A percentile compares a stretch with the other conserved stretches of the same genome.
Evolutionary conservation across 306 rosid species (phyloP).

Genomic region (Herpetospermum pedunculosum): DNA sequence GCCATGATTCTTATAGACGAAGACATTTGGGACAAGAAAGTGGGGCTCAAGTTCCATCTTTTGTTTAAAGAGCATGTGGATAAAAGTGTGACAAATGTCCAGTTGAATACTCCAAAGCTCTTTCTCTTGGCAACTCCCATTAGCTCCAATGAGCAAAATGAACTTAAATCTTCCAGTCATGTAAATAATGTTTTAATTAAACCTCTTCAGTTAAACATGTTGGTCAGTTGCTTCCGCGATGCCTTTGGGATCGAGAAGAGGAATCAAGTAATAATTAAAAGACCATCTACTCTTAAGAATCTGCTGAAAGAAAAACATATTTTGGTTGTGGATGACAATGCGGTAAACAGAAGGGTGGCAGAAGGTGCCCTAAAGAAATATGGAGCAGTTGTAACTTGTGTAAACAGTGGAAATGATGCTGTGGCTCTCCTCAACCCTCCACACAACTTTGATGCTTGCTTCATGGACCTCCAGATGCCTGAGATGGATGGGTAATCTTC

Average conservation of each 20-base stretch:
- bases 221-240: slow-evolving; percentile 50
- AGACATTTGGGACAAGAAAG: slow-evolving; percentile 68
- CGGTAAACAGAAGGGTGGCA: slow-evolving; percentile 82
- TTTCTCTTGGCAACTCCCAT: slow-evolving; percentile 50
- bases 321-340: slow-evolving; percentile 91
- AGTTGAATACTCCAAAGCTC: slow-evolving; percentile 39
- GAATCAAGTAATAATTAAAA: slow-evolving; percentile 31
- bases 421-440: slow-evolving; percentile 60
- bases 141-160: slow-evolving; percentile 28
- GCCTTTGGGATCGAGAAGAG: slow-evolving; percentile 44
- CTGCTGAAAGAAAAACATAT: slow-evolving; percentile 46
- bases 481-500: slow-evolving; percentile 88
- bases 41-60: slow-evolving; percentile 25
- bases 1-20: slow-evolving; percentile 46
- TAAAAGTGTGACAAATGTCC: not conserved
- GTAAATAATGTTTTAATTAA: slow-evolving; percentile 47
- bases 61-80: slow-evolving; percentile 27
- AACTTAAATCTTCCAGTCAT: slow-evolving; percentile 49
- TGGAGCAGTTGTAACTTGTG: slow-evolving; percentile 73
- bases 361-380: slow-evolving; percentile 69
- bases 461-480: slow-evolving; percentile 99
- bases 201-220: slow-evolving; percentile 58
- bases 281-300: slow-evolving; percentile 37
- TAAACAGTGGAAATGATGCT: slow-evolving; percentile 66
- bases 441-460: slow-evolving; percentile 77